Evolutionary conservation across 176 grass and related monocot species (phyloP), one percentile per base, ranked within the genome.

Genomic region (Cymbopogon citratus): DNA sequence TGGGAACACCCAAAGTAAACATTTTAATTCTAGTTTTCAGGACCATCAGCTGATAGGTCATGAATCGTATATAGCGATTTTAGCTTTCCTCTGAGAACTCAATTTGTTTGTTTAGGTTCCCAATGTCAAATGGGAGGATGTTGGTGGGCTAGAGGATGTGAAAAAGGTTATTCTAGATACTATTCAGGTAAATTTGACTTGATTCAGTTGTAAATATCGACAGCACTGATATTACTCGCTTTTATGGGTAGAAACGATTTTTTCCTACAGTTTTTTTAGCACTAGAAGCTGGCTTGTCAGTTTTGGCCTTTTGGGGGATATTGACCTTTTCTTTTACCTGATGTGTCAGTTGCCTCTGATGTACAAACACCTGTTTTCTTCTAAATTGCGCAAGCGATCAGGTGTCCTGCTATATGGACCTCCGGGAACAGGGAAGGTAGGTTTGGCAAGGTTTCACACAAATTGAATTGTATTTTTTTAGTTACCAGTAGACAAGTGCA

Each of bases 91-190:
- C 68, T 59, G 48, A 70, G 16, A 38, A 45, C 1, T n/a, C n/a
- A 74, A 43, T 75, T 54, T 67, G 11, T 12, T 25, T 35, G n/a
- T 64, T 36, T 67, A 99, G 96, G 92, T 99, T 86, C 96, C 96
- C 35, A 97, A 98, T 85, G 91, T 95, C 66, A 98, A 91, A 87
- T 98, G 96, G 92, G 96, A 98, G 75, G 96, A 98, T 74, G 92
- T 98, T 60, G 96, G 96, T 87, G 96, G 96, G 38, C 96, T 99
- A 40, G 96, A 99, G 90, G 92, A 99, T 80, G 96, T 99, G 80
- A 99, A 99, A 86, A 99, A 95, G 81, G 86, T 91, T 82, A 95
- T 95, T 93, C 89, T 99, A 71, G 92, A 99, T 84, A 99, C 96
- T 38, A 86, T 95, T 84, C 92, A 99, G 91, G 90, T 97, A 91